Base-by-base conservation (phyloP, 108 stramenopile species). In the Epithemia pelagica region DNA sequence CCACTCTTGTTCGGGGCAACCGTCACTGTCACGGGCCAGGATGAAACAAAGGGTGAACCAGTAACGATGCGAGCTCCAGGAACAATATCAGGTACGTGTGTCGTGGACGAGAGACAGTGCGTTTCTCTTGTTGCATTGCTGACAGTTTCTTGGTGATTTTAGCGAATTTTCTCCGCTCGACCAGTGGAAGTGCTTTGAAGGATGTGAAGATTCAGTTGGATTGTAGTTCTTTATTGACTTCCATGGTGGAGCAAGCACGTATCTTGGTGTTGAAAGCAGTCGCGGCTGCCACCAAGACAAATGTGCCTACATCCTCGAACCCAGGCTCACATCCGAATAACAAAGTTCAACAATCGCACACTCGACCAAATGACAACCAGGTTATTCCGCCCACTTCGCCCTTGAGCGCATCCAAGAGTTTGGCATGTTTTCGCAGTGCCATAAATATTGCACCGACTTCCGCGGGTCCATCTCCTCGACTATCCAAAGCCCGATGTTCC, bases 221-320 rank as follows among this genome's bases (percentile, higher is more conserved):
- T 66, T 70, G 78, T 15, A 69, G 63, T 18, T 59, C 65, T 30
- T 52, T 86, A 52, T 52, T 86, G 15, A 70, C 68, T 30, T 80
- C 79, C 63, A 82, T 86, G 81, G 77, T 82, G 18, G 74, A 86
- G n/a, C 72, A 86, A 60, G 81, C 84, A 7, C 66, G 84, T 21
- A 67, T 86, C 54, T 66, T 86, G 51, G 81, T 86, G 0, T 82
- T 86, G 69, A 78, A 80, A 52, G 77, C 84, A 30, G 84, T 86
- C 5, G 81, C 81, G 0, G 67, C 74, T 46, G 81, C 79, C 30
- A 86, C 80, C 18, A 71, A 77, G 20, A 65, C 72, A 5, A 26
- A 54, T 31, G 53, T 59, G 26, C 23, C 60, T 18, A 30, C 26
- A 21, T 20, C 54, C 51, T 5, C 10, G 10, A 15, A 15, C 10